Percentiles rank a stretch among this genome's conserved stretches.
phyloP scores from a whole-genome alignment of 352 stramenopile species.

The Achlya hypogyna region DNA sequence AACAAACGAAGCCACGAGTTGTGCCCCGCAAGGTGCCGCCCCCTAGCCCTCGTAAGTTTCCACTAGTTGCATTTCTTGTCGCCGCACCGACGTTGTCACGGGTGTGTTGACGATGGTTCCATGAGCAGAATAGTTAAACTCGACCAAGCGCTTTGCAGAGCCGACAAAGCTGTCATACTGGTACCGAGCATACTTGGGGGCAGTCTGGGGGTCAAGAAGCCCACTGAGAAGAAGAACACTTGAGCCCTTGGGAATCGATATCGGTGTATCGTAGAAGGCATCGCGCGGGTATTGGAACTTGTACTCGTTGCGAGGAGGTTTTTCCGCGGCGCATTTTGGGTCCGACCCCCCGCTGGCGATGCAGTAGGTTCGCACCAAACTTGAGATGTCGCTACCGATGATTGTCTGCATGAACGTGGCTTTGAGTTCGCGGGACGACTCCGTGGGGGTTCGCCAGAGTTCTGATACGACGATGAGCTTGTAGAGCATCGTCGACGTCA shows the following conservation, averaged over 20 bases:
- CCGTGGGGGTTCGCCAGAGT: constrained; percentile 24
- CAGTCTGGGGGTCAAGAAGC: constrained; percentile 40
- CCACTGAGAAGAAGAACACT: constrained; percentile 43
- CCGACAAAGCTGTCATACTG: constrained; percentile 29
- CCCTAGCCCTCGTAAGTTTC: no score
- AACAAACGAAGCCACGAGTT: constrained; percentile 40
- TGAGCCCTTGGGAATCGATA: constrained; percentile 27
- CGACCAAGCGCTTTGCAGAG: constrained; percentile 33
- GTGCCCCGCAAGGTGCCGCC: constrained; percentile 30
- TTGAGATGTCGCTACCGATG: constrained; percentile 23
- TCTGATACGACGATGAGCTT: constrained; percentile 45
- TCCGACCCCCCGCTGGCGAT: constrained; percentile 27
- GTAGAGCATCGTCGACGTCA: constrained; percentile 31
- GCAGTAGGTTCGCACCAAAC: constrained; percentile 34
- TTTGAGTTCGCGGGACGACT: neutral
- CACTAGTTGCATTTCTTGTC: neutral
- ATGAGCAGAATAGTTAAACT: constrained; percentile 35
- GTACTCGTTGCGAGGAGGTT: constrained; percentile 17
- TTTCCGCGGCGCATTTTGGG: neutral
- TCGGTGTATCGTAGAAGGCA: constrained; percentile 39
- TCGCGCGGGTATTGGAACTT: constrained; percentile 37
- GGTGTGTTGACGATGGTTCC: constrained; percentile 30
- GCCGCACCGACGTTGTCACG: constrained; percentile 21
- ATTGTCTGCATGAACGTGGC: neutral
- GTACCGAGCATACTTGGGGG: constrained; percentile 38